Evolutionary conservation across 164 flowering plant species (phyloP).

Genomic region (Santalum album): DNA sequence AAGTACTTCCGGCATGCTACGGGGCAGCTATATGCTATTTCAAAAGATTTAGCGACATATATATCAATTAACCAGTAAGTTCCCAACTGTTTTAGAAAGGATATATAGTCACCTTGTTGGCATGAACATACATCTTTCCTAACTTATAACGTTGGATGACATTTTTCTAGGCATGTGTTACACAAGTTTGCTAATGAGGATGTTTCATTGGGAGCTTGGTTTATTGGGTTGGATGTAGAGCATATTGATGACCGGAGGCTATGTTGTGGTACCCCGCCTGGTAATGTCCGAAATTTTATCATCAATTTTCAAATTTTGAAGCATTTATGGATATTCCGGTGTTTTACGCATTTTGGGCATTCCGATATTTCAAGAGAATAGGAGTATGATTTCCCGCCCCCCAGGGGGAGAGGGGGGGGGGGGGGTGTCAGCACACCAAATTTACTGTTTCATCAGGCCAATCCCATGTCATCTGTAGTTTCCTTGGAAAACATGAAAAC

Average conservation of each 20-base stretch:
- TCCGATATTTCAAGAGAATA: too few relatives aligned
- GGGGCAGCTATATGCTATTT: slow-evolving; percentile 88
- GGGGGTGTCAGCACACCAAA: too few relatives aligned
- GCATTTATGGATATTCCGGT: neutral
- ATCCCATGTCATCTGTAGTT: too few relatives aligned
- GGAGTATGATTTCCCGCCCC: too few relatives aligned
- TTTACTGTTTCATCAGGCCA: too few relatives aligned
- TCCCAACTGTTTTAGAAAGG: neutral
- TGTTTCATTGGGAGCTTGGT: slow-evolving; percentile 94
- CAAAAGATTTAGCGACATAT: slow-evolving; percentile 78
- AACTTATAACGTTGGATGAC: neutral
- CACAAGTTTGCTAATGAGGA: slow-evolving; percentile 92
- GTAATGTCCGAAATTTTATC: slow-evolving; percentile 24
- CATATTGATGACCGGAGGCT: slow-evolving; percentile 85
- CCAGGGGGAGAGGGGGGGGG: too few relatives aligned
- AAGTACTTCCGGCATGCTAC: slow-evolving; percentile 98
- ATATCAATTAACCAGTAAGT: slow-evolving; percentile 83
- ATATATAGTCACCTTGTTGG: neutral
- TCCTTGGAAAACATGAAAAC: too few relatives aligned
- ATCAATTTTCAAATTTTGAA: neutral
- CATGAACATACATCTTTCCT: neutral
- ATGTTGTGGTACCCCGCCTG: slow-evolving; percentile 93
- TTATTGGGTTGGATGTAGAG: slow-evolving; percentile 87
- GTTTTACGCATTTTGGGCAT: neutral
- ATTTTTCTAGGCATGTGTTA: slow-evolving; percentile 55